phyloP scores from a whole-genome alignment of 1,139 yeast genomes.

The Geotrichum restrictum region DNA sequence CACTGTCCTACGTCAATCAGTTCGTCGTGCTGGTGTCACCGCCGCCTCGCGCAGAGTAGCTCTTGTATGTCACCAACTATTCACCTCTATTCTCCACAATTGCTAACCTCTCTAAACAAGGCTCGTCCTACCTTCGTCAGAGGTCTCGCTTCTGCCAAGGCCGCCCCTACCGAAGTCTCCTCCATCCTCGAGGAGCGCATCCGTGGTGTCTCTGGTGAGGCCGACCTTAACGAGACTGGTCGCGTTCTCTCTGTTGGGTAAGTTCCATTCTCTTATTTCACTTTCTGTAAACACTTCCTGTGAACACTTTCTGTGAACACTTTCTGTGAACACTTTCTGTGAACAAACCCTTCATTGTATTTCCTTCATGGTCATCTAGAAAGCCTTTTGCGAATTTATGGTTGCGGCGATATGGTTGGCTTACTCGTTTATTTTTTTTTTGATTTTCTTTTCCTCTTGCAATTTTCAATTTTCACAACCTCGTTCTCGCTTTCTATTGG shows the following conservation, averaged over 20 bases:
- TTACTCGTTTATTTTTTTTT: background rate
- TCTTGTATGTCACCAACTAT: slow-evolving; percentile 21
- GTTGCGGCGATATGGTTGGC: slow-evolving; percentile 5
- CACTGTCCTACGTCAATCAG: slow-evolving; percentile 42
- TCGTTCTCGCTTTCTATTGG: slow-evolving; percentile 17
- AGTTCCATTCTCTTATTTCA: slow-evolving; percentile 38
- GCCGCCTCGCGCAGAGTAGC: slow-evolving; percentile 36
- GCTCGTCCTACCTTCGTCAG: slow-evolving; percentile 37
- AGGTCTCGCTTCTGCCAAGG: slow-evolving; percentile 87
- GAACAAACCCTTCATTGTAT: too few relatives aligned
- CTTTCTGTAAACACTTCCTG: too few relatives aligned
- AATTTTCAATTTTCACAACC: background rate
- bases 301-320: too few relatives aligned
- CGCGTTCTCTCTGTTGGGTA: slow-evolving; percentile 97
- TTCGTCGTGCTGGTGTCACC: slow-evolving; percentile 40
- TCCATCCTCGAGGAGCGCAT: slow-evolving; percentile 98
- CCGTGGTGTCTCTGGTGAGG: slow-evolving; percentile 97
- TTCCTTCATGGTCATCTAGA: too few relatives aligned
- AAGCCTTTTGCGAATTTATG: background rate
- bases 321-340: too few relatives aligned
- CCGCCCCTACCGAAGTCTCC: slow-evolving; percentile 99
- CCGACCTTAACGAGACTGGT: slow-evolving; percentile 98
- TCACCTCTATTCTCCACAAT: slow-evolving; percentile 8
- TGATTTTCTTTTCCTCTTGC: too few relatives aligned
- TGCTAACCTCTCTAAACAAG: slow-evolving; percentile 18